Conservation (phyloP, 176 grass and related monocot genomes). For the Tillandsia fasciculata region DNA sequence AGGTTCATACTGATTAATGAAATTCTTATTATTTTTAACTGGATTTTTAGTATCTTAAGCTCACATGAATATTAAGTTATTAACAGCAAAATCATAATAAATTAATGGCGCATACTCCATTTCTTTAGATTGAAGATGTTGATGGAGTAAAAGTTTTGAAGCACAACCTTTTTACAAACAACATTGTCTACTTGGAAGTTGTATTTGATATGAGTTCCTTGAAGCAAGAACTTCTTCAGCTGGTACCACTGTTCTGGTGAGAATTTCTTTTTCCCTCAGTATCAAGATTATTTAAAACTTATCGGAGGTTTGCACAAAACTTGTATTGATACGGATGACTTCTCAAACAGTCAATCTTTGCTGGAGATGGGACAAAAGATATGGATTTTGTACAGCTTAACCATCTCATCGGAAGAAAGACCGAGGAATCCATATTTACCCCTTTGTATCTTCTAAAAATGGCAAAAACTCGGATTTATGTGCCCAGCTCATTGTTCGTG, state of each 20-base stretch:
- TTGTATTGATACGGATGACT: constrained; percentile 24
- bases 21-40: too few species aligned
- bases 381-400: constrained; percentile 99
- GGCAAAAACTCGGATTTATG: constrained; percentile 67
- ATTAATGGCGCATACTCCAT: not conserved
- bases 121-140: constrained; percentile 71
- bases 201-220: constrained; percentile 88
- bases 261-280: constrained; percentile 13
- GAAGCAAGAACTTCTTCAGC: constrained; percentile 85
- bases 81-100: not conserved
- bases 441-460: constrained; percentile 66
- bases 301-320: not conserved
- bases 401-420: constrained; percentile 96
- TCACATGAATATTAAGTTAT: not conserved
- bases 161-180: constrained; percentile 97
- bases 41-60: not conserved
- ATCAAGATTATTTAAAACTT: not conserved
- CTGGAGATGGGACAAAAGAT: constrained; percentile 99
- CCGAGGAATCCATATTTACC: constrained; percentile 94
- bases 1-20: too few species aligned
- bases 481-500: constrained; percentile 62
- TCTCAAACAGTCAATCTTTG: constrained; percentile 69
- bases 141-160: constrained; percentile 89
- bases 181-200: constrained; percentile 80
- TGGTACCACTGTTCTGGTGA: constrained; percentile 95